Conservation (phyloP, 306 rosid genomes). For the Cicer arietinum region DNA sequence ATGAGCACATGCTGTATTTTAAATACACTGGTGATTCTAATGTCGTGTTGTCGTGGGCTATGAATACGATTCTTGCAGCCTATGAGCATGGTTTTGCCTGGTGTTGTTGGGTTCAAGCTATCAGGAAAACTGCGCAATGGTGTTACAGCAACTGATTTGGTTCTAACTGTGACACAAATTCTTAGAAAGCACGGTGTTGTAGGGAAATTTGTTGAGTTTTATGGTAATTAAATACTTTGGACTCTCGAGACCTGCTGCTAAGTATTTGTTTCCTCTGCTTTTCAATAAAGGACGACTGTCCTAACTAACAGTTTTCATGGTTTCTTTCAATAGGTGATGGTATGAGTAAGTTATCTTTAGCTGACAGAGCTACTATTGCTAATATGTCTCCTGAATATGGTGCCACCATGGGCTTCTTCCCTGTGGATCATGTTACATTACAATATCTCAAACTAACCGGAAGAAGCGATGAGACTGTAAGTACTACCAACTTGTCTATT, state of each 20-base stretch:
- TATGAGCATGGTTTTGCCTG: slow-evolving; percentile 97
- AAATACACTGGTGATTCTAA: slow-evolving; percentile 39
- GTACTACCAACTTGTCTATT: slow-evolving; percentile 41
- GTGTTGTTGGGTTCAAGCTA: slow-evolving; percentile 92
- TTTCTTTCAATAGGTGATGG: slow-evolving; percentile 78
- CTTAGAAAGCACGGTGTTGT: slow-evolving; percentile 95
- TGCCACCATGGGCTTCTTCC: slow-evolving; percentile 99
- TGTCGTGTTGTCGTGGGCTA: slow-evolving; percentile 6
- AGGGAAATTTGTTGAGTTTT: slow-evolving; percentile 94
- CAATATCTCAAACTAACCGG: slow-evolving; percentile 96
- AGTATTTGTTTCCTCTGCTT: neutral
- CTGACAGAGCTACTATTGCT: slow-evolving; percentile 98
- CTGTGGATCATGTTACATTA: slow-evolving; percentile 92
- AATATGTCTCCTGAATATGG: slow-evolving; percentile 99
- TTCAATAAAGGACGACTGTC: neutral
- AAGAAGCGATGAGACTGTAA: slow-evolving; percentile 90
- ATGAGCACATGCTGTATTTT: neutral
- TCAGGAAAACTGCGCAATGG: slow-evolving; percentile 80
- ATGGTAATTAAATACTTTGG: slow-evolving; percentile 58
- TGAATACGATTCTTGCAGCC: slow-evolving; percentile 63
- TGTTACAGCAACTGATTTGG: slow-evolving; percentile 94
- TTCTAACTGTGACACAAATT: slow-evolving; percentile 90
- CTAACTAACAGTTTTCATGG: slow-evolving; percentile 32
- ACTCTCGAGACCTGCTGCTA: neutral
- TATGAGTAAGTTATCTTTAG: slow-evolving; percentile 86